Base-by-base conservation (phyloP, 2,329 filamentous ascomycete genomes). In the Colletotrichum truncatum region DNA sequence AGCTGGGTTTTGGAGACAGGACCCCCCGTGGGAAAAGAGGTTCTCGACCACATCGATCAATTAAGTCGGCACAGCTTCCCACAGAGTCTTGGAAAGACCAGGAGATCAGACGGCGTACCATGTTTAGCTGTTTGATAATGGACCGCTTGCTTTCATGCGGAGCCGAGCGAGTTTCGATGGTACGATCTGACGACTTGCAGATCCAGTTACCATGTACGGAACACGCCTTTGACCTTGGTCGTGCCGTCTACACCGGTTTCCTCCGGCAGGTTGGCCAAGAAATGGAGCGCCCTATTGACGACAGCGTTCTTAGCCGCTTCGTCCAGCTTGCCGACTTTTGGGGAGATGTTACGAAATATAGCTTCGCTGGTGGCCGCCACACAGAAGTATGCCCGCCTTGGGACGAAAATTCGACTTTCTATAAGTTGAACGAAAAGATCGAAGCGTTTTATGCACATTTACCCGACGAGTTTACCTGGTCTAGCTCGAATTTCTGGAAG, bases 111-210 rank as follows among this genome's bases (percentile, higher is more conserved):
- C 82, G 91, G 25, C 85, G 91, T 6, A 92, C 91, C 1, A 91
- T 93, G 80, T 93, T 91, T 80, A 92, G 90, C 70, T 92, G 90
- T 71, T 89, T 91, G 64, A 88, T 93, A 54, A 81, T 93, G 69
- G 91, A 93, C 73, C 86, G 90, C 3, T 87, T 92, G 75, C 78
- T 93, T 23, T 86, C 89, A 34, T 89, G 86, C 69, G 90, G 90
- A 18, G 87, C 86, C 67, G 84, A 87, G 55, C 82, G 89, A 21
- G 82, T 86, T 2, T 83, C 85, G 12, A 88, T 87, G 71, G 82
- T 93, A 43, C 82, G 83, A 36, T 78, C 86, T 1, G 81, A 87
- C 4, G 87, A 90, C 61, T 75, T 92, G 6, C 81, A 84, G 32
- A 88, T 92, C 18, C 89, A 91, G 72, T 79, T 93, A 4, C 90